Evolutionary conservation across 371 early-diverging fungal genomes (phyloP), one percentile per base, ranked within the genome.

Genomic region (Mortierella sp.): DNA sequence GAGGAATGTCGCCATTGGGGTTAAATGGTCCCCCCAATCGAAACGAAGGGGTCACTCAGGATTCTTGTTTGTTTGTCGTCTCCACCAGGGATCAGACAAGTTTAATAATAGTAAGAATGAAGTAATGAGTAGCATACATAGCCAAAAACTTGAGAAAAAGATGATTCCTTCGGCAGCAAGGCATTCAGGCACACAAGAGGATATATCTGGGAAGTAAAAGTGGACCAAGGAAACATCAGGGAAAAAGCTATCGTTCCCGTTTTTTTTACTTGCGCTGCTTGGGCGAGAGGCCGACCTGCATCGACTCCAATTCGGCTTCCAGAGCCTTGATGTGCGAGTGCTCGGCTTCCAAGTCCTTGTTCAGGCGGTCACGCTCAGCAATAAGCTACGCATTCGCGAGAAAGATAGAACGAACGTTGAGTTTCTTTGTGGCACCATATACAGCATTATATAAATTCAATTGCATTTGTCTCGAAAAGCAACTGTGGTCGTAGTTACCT

Each of bases 281-380:
- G 76, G 86, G 77, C n/a, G 86, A 84, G 67, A 82, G 76, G 68
- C 85, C 73, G 68, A 88, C 78, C 76, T 88, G 86, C 89, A 93
- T 70, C 29, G 89, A 86, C 65, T 96, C 95, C 69, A 94, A 76
- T 79, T 96, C 97, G 74, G 89, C 89, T 86, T 97, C 97, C 71
- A 97, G 89, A 72, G 91, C 88, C 89, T 97, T 97, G 75, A 98
- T 96, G 50, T 90, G 90, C 71, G 91, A 91, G 87, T 97, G 98
- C 85, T 97, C 96, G 53, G 90, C 88, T 86, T 98, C 99, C 69
- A 99, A 89, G 76, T 99, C 97, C 87, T 97, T 95, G 91, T 97
- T 98, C 73, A 98, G 88, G 61, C 97, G 93, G 85, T 97, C 97
- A 71, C 99, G 92, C 87, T 99, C 98, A 70, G 94, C 93, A 87